Conservation (phyloP, 2,329 filamentous ascomycete species). For the Chrysosphaeria jannelii region DNA sequence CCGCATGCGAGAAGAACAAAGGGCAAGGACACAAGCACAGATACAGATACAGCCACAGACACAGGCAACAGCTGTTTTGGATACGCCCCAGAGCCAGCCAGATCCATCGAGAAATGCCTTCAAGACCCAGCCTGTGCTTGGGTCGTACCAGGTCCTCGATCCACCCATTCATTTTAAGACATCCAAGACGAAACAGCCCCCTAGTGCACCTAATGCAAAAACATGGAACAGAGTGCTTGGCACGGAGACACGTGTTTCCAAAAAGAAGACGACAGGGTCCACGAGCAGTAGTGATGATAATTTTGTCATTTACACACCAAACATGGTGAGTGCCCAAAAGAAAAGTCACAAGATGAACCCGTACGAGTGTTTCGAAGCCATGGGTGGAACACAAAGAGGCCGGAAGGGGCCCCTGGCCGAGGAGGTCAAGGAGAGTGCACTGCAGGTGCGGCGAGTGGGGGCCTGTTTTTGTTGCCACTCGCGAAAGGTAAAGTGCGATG, state of each 20-base stretch:
- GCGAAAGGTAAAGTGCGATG: slow-evolving; percentile 27
- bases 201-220: no score
- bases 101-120: no score
- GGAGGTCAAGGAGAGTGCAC: slow-evolving; percentile 21
- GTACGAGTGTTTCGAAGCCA: slow-evolving; percentile 23
- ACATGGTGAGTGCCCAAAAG: slow-evolving; percentile 18
- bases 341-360: slow-evolving; percentile 15
- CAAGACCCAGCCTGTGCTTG: no score
- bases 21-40: no score
- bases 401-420: slow-evolving; percentile 23
- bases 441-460: slow-evolving; percentile 20
- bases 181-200: no score
- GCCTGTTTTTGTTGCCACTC: slow-evolving; percentile 29
- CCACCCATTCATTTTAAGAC: no score
- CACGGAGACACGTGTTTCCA: slow-evolving; percentile 12
- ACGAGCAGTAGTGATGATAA: slow-evolving; percentile 10
- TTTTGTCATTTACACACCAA: slow-evolving; percentile 24
- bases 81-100: no score
- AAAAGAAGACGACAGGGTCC: slow-evolving; percentile 10
- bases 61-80: no score
- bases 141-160: no score
- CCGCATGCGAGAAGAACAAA: no score
- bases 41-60: no score
- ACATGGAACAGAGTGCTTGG: slow-evolving; percentile 14
- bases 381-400: slow-evolving; percentile 20